Evolutionary conservation across 2,329 filamentous ascomycete species (phyloP), one percentile per base, ranked within the genome.

Genomic region (Beauveria scarabaeidicola): DNA sequence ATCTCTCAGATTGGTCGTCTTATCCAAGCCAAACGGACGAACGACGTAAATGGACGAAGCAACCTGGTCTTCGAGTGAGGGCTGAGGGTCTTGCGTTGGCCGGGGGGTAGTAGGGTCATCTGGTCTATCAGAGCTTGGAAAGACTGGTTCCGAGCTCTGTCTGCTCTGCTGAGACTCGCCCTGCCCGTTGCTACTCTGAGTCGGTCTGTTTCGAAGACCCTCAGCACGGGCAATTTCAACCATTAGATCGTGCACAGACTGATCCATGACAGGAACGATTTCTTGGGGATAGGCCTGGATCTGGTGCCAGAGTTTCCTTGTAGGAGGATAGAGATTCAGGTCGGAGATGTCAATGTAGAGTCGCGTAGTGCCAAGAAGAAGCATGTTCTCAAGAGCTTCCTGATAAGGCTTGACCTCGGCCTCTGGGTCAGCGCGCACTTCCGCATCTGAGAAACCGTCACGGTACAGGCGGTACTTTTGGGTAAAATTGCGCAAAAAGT

Each of bases 241-340:
- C 87, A 97, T 96, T 58, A 91, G 81, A 74, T 99, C 93, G 70
- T 96, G 95, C 54, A 97, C 84, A 6, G 87, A 86, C 72, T 96
- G 90, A 80, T 99, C 95, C 88, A 99, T 96, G 51, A 97, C 81
- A 3, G 93, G 92, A 48, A 99, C 89, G 57, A 99, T 92, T 80
- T 99, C 94, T 69, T 94, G 91, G 0, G 94, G 94, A 69, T 97
- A 99, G 15, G 89, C 87, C 71, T 96, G 90, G 61, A 95, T 79
- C 73, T 99, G 95, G 71, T 97, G 90, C 90, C 91, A 97, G 59
- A 99, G 79, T 75, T 97, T 97, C 66, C 88, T 80, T 0, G 94
- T 97, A 1, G 91, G 86, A 3, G 95, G 94, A 70, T 97, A 99
- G 13, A 92, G 82, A 71, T 95, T 96, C 61, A 99, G 79, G 67